A percentile compares a stretch with the other conserved stretches of the same genome.
Conservation (phyloP, 1,139 yeast species). For the Hansenula sp. region DNA sequence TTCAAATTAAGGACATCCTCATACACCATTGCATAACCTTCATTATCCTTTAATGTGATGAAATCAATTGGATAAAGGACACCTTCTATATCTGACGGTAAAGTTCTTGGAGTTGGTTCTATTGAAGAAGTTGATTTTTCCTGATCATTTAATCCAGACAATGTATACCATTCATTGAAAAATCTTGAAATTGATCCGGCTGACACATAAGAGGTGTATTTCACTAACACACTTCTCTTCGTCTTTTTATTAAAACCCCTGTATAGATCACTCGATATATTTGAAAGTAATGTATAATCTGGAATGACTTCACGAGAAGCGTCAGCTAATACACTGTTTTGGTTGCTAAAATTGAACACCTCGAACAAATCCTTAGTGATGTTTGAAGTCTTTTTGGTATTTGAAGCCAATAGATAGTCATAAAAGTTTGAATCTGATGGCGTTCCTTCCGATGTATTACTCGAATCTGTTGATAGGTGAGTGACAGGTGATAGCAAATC, state of each 20-base stretch:
- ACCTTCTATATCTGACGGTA: conserved; percentile 13
- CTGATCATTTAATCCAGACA: conserved; percentile 9
- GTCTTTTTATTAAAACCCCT: conserved; percentile 15
- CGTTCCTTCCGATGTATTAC: neutral
- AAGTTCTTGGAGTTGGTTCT: conserved; percentile 7
- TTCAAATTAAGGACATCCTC: conserved; percentile 15
- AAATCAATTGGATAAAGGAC: conserved; percentile 16
- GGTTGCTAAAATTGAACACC: conserved; percentile 5
- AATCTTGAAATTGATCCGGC: conserved; percentile 17
- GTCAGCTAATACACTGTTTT: conserved; percentile 6
- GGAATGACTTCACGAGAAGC: conserved; percentile 11
- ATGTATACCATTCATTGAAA: conserved; percentile 19
- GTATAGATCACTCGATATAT: conserved; percentile 15
- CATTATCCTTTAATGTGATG: conserved; percentile 6
- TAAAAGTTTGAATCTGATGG: conserved; percentile 8
- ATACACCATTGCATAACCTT: conserved; percentile 16
- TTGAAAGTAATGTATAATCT: conserved; percentile 15
- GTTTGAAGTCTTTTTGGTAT: conserved; percentile 1
- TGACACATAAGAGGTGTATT: conserved; percentile 13
- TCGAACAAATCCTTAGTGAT: conserved; percentile 10
- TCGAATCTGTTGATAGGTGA: conserved; percentile 9
- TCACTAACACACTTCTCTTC: conserved; percentile 14
- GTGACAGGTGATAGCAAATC: conserved; percentile 14
- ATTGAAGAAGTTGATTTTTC: neutral
- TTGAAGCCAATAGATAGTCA: conserved; percentile 12